Conservation (phyloP, 2,329 filamentous ascomycete species). For the Penicillium sp. region DNA sequence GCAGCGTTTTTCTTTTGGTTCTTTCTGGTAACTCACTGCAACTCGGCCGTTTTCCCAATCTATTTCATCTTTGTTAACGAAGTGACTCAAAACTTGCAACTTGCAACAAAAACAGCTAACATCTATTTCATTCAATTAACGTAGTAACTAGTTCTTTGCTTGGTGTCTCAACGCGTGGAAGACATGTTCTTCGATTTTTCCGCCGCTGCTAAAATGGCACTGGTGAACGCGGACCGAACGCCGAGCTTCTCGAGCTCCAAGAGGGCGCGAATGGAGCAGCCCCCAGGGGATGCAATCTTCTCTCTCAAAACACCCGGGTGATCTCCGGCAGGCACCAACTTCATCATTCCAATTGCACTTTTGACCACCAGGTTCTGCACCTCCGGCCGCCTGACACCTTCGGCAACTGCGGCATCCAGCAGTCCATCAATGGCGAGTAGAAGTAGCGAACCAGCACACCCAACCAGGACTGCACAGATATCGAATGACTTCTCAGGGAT, state of each 20-base stretch:
- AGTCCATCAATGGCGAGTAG: slow-evolving; percentile 51
- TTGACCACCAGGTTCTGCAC: slow-evolving; percentile 12
- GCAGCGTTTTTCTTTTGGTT: too few relatives aligned
- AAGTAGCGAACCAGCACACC: slow-evolving; percentile 13
- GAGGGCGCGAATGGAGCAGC: slow-evolving; percentile 15
- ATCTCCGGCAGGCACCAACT: slow-evolving; percentile 12
- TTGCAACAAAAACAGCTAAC: too few relatives aligned
- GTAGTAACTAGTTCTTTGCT: too few relatives aligned
- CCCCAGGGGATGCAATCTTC: slow-evolving; percentile 20
- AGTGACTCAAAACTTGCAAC: too few relatives aligned
- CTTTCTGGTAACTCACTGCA: too few relatives aligned
- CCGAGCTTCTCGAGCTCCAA: slow-evolving; percentile 16
- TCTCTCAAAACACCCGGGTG: slow-evolving; percentile 16
- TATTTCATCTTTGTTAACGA: too few relatives aligned
- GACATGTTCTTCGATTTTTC: background rate
- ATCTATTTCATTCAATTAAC: too few relatives aligned
- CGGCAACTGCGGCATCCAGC: slow-evolving; percentile 55
- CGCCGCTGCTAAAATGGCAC: slow-evolving; percentile 14
- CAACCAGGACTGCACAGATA: slow-evolving; percentile 13
- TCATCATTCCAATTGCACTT: slow-evolving; percentile 17
- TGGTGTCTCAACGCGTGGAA: too few relatives aligned
- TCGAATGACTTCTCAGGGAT: slow-evolving; percentile 13
- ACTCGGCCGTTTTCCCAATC: too few relatives aligned
- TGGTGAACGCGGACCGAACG: slow-evolving; percentile 15
- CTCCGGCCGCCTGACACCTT: slow-evolving; percentile 42